Base-by-base conservation (phyloP, 352 stramenopile species). In the Globisporangium cylindrosporum region DNA sequence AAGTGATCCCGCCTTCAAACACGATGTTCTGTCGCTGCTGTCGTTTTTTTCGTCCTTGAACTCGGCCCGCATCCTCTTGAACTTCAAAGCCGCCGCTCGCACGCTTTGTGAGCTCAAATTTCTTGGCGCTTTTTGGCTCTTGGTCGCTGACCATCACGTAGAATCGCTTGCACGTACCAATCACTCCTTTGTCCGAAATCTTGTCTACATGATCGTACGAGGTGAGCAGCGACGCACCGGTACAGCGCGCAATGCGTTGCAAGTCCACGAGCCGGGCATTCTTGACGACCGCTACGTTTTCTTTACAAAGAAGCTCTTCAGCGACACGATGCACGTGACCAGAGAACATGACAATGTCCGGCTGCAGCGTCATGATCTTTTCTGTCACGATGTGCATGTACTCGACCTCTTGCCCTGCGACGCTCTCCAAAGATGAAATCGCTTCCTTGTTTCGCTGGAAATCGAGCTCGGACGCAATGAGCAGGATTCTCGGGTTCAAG, bases 381-480 rank as follows among this genome's bases (percentile, higher is more conserved):
- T 94, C 89, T 1, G 83, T 88, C n/a, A 93, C 86, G 12, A 96
- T 92, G 60, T 94, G 87, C 89, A 96, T 96, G 71, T 96, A 96
- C 77, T 96, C 89, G 36, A 93, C 75, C 81, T 96, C 89, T 78
- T 95, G 87, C 1, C 78, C 78, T 0, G 87, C 89, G 29, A 96
- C 89, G 64, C 81, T 90, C 68, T 96, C 89, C 25, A 96, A 68
- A 14, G 87, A 94, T 24, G 87, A 86, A 22, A 96, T 92, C 4
- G 74, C 82, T 43, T 94, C 86, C 61, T 93, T 94, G 59, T 91
- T 90, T 46, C 88, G 82, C 66, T 96, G 89, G 34, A 94, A 96
- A 56, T 96, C 89, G 20, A 96, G 72, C 25, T 82, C 78, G 9
- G 89, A 94, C 22, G 87, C 89, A 34, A 96, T 89, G 38, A 96